Percentiles rank a stretch among this genome's conserved stretches.
Evolutionary conservation across 768 basidiomycete species (phyloP).

Genomic region (Collybia nuda): DNA sequence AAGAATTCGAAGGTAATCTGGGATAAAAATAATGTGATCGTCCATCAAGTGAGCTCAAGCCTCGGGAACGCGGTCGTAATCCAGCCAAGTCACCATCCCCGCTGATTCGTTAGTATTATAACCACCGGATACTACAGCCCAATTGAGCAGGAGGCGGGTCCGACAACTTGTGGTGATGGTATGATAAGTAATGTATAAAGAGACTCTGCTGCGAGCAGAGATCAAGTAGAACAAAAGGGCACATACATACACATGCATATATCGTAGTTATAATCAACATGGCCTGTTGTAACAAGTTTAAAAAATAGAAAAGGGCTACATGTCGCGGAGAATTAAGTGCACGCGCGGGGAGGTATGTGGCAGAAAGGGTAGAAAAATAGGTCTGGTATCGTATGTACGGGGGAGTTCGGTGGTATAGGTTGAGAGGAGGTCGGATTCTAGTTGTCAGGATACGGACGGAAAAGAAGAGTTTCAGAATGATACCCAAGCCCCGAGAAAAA

Average conservation of each 20-base stretch:
- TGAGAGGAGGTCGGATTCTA: constrained; percentile 1
- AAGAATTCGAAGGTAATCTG: too few species aligned
- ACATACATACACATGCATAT: constrained; percentile 11
- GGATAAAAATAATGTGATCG: background rate
- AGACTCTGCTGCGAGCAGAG: too few species aligned
- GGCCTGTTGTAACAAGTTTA: constrained; percentile 1
- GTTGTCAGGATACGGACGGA: background rate
- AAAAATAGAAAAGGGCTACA: constrained; percentile 1
- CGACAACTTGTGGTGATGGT: too few species aligned
- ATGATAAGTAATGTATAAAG: too few species aligned
- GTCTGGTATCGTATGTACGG: constrained; percentile 14
- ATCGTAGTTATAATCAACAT: constrained; percentile 6
- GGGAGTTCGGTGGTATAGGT: constrained; percentile 1
- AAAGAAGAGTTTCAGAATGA: background rate
- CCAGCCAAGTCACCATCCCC: too few species aligned
- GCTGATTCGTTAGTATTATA: too few species aligned
- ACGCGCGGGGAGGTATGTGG: constrained; percentile 7
- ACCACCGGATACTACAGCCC: too few species aligned
- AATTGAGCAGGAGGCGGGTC: too few species aligned
- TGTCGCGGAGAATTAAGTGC: constrained; percentile 2
- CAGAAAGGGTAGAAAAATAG: constrained; percentile 7
- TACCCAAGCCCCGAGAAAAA: background rate
- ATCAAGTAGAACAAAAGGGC: background rate
- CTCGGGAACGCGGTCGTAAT: too few species aligned
- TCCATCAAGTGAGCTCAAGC: too few species aligned